Conservation (phyloP, 2,329 filamentous ascomycete genomes). For the Massarina eburnea region DNA sequence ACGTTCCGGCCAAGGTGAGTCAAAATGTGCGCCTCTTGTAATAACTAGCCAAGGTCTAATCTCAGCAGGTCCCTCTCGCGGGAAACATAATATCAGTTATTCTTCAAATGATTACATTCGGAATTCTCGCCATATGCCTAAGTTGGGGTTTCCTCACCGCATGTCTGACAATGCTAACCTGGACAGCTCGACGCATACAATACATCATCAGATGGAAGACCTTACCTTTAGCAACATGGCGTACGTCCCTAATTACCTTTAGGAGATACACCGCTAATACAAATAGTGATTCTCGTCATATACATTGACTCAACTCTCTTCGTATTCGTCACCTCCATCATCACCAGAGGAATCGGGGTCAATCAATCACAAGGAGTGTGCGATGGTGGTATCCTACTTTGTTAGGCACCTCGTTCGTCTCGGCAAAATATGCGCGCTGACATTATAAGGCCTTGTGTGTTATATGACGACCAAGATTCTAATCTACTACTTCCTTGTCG, state of each 20-base stretch:
- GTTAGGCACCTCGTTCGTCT: conserved; percentile 25
- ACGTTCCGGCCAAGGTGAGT: neutral
- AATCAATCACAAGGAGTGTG: conserved; percentile 56
- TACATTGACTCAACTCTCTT: conserved; percentile 64
- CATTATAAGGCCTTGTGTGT: conserved; percentile 50
- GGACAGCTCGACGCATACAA: conserved; percentile 27
- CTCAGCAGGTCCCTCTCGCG: conserved; percentile 18
- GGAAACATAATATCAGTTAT: conserved; percentile 26
- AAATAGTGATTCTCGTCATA: conserved; percentile 60
- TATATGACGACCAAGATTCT: conserved; percentile 67
- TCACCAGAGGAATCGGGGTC: conserved; percentile 61
- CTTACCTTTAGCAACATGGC: conserved; percentile 24
- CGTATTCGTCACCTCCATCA: conserved; percentile 58
- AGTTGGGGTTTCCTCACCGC: conserved; percentile 8
- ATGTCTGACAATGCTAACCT: neutral
- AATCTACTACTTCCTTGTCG: conserved; percentile 67
- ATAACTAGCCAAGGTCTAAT: neutral
- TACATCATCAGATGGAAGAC: conserved; percentile 21
- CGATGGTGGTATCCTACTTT: conserved; percentile 61
- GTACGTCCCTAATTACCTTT: conserved; percentile 6
- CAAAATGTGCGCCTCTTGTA: neutral
- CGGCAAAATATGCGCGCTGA: neutral
- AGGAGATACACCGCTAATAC: conserved; percentile 1
- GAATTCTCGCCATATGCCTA: conserved; percentile 20
- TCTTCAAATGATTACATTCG: conserved; percentile 25